Conservation (phyloP, 2,329 filamentous ascomycete species). For the Arthrobotrys sphaeroides region DNA sequence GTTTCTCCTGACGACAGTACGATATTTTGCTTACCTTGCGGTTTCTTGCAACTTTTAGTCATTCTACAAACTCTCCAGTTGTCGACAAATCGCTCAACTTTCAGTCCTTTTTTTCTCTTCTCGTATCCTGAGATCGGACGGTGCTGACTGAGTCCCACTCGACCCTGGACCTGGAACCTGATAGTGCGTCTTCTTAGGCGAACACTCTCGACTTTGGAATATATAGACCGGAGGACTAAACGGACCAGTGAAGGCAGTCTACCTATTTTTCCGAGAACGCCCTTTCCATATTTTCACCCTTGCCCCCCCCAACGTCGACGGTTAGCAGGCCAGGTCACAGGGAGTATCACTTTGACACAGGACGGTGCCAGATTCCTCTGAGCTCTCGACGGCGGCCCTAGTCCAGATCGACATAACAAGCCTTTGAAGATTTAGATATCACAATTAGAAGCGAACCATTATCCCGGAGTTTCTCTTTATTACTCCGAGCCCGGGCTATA, state of each 20-base stretch:
- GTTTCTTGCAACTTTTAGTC: constrained; percentile 39
- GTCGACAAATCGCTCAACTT: constrained; percentile 53
- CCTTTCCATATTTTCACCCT: constrained; percentile 30
- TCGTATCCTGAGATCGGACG: constrained; percentile 11
- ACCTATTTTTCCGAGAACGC: constrained; percentile 54
- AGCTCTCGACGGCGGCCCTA: background rate
- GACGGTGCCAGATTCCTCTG: background rate
- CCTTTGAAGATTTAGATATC: constrained; percentile 12
- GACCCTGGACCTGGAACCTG: constrained; percentile 35
- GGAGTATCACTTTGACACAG: constrained; percentile 8
- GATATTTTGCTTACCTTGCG: constrained; percentile 48
- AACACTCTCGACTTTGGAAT: constrained; percentile 36
- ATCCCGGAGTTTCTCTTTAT: background rate
- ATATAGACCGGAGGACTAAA: constrained; percentile 52
- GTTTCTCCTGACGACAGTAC: constrained; percentile 51
- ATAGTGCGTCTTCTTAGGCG: constrained; percentile 47
- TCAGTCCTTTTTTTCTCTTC: background rate
- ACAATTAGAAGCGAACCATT: constrained; percentile 7
- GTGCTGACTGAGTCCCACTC: constrained; percentile 23
- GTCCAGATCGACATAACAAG: constrained; percentile 20
- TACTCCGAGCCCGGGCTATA: constrained; percentile 1
- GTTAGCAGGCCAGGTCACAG: constrained; percentile 4
- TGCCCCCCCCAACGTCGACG: constrained; percentile 5
- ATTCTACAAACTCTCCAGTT: constrained; percentile 11
- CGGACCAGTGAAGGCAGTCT: constrained; percentile 30